Percentiles rank a stretch among this genome's conserved stretches.
Conservation (phyloP, 2,329 filamentous ascomycete species). For the Xylariaceae sp. region DNA sequence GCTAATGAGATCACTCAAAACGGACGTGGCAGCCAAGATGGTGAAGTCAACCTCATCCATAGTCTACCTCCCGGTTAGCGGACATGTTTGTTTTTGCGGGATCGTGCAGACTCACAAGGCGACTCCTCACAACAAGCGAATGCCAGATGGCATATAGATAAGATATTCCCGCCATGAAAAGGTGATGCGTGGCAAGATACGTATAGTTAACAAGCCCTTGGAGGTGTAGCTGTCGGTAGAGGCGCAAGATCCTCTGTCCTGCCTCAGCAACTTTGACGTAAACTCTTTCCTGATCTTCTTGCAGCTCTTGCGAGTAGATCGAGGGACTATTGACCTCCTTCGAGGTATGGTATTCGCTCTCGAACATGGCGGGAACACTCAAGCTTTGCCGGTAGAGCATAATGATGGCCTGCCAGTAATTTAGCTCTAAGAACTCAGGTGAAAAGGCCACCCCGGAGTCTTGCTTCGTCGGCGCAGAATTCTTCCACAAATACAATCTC, state of each 20-base stretch:
- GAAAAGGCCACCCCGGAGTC: constrained; percentile 87
- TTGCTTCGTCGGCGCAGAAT: constrained; percentile 66
- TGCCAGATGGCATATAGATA: constrained; percentile 98
- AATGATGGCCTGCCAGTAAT: constrained; percentile 96
- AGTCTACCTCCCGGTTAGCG: constrained; percentile 45
- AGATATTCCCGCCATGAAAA: constrained; percentile 96
- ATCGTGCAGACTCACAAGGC: constrained; percentile 59
- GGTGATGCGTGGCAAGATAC: constrained; percentile 87
- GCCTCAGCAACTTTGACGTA: constrained; percentile 94
- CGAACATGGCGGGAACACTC: constrained; percentile 77
- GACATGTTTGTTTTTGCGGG: constrained; percentile 9
- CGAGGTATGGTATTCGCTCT: constrained; percentile 66
- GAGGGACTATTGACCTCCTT: constrained; percentile 59
- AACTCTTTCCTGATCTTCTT: constrained; percentile 82
- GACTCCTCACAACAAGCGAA: constrained; percentile 78
- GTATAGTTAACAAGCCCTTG: constrained; percentile 92
- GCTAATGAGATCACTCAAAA: constrained; percentile 83
- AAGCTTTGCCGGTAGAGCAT: constrained; percentile 92
- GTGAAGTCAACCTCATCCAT: constrained; percentile 98
- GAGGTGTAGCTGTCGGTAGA: constrained; percentile 85
- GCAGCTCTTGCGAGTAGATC: constrained; percentile 57
- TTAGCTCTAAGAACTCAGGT: constrained; percentile 83
- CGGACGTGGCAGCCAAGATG: constrained; percentile 85
- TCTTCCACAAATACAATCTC: constrained; percentile 80
- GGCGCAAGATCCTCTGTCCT: constrained; percentile 82